Conservation (phyloP, 177 flowering plant genomes). For the Vitis hybrid region DNA sequence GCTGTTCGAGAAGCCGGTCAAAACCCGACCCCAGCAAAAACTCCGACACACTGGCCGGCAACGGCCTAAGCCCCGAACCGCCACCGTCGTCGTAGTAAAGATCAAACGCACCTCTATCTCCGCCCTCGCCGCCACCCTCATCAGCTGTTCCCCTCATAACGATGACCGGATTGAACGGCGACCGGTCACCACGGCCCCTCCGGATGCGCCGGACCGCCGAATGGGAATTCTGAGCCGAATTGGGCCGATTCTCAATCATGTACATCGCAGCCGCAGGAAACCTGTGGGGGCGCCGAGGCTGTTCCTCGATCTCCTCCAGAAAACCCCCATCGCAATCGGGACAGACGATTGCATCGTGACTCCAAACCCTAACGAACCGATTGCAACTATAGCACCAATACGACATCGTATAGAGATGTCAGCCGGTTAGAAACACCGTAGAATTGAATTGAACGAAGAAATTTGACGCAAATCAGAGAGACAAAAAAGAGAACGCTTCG, state of each 20-base stretch:
- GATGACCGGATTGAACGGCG: conserved; percentile 70
- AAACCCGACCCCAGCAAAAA: conserved; percentile 69
- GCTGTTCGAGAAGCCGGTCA: conserved; percentile 59
- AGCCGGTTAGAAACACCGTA: too few relatives aligned
- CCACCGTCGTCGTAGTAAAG: conserved; percentile 62
- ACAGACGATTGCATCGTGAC: conserved; percentile 35
- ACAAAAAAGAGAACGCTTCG: too few relatives aligned
- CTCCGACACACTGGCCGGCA: conserved; percentile 67
- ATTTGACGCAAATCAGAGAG: too few relatives aligned
- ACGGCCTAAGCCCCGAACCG: conserved; percentile 57
- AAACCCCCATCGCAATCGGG: conserved; percentile 64
- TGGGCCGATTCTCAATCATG: conserved; percentile 25
- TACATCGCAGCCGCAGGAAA: conserved; percentile 48
- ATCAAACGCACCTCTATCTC: conserved; percentile 41
- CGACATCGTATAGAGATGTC: conserved; percentile 16
- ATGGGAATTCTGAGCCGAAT: conserved; percentile 21
- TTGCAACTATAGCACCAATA: conserved; percentile 74
- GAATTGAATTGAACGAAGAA: too few relatives aligned
- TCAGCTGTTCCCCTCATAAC: conserved; percentile 48
- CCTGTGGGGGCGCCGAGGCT: conserved; percentile 31
- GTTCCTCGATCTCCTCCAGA: conserved; percentile 46
- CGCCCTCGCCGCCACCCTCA: conserved; percentile 5
- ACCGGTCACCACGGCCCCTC: conserved; percentile 41
- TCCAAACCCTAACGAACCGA: conserved; percentile 45
- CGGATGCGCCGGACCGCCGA: conserved; percentile 25